Base-by-base conservation (phyloP, 495 filamentous ascomycete genomes). In the Hyphodiscus hymeniophilus region DNA sequence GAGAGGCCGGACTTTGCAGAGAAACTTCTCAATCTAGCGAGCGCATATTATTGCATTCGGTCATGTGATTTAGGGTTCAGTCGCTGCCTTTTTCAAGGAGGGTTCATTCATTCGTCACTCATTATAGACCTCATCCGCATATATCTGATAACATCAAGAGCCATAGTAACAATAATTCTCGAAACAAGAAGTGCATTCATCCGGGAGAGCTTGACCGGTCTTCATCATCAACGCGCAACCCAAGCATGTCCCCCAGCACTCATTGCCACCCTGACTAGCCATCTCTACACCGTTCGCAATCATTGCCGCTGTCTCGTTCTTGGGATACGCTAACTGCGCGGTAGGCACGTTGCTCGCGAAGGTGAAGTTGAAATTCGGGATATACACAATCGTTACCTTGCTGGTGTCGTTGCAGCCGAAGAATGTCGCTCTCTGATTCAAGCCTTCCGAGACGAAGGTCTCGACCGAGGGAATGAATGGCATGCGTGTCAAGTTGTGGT, bases 201-300 rank as follows among this genome's bases (percentile, higher is more conserved):
- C 46, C 23, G 60, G 62, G 43, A 63, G 47, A 24, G 5, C 38
- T 31, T 24, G 39, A n/a, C 55, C 68, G 20, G 57, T 61, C 51
- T 57, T 62, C 50, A 63, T 63, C 53, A 65, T 54, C 33, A 73
- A 53, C 17, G 61, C 69, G 58, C 71, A 74, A 18, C 55, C 66
- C 38, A 73, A 47, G 48, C 68, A 74, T 5, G 51, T 57, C 30
- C 53, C 52, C 60, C 64, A 74, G 2, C 48, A 52, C 0, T 3
- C 28, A 8, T 54, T 52, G 2, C 49, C 54, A 1, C 57, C 58
- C 43, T 68, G 60, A 28, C 42, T 68, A 2, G 62, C 62, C 20
- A 71, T 60, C 34, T 55, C 42, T 11, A 49, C 57, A 3, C 69
- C 71, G 47, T 73, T 73, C 0, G 45, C 47, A 15, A 74, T 59